Evolutionary conservation across 106 monocot species (phyloP), one percentile per base, ranked within the genome.

Genomic region (Platanthera zijinensis): DNA sequence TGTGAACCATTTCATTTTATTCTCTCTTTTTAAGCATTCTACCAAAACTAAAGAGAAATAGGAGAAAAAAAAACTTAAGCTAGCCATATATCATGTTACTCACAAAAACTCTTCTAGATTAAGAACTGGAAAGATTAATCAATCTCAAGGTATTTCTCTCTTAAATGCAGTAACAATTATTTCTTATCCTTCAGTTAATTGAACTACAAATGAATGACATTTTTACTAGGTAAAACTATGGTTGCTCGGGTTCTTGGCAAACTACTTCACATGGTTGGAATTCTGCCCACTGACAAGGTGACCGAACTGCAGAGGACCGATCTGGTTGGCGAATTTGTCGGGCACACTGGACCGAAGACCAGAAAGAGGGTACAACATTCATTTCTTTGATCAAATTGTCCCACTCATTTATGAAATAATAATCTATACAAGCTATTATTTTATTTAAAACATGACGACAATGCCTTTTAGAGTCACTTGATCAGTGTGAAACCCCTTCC

Each of bases 341-440:
- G 97, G 50, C 97, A 97, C 76, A 97, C 97, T 18, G 97, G 97
- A 66, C 97, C 97, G 76, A 97, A 94, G 80, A 97, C 97, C 25
- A 91, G 93, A 79, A 67, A 86, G 70, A 97, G 94, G 94, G 96
- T 91, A 85, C 59, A 9, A 53, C 12, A 50, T 75, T 1, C 5
- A 39, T 8, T 66, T 0, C 15, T 25, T 80, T 14, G 7, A 4
- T 51, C 8, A 64, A 50, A 51, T 51, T 28, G 5, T 8, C 56
- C 52, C 30, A 18, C 22, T 39, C 39, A 39, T 9, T 25, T 1
- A 21, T 5, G 76, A 51, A 59, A 11, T 17, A n/a, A 54, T 54
- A 13, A 14, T 19, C 19, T 61, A 61, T 19, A 61, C n/a, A 61
- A 18, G 21, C 21, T 19, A 61, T 8, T 21, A 39, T 61, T 61